Evolutionary conservation across 2,329 filamentous ascomycete genomes (phyloP).

Genomic region (Ophiostoma ips): DNA sequence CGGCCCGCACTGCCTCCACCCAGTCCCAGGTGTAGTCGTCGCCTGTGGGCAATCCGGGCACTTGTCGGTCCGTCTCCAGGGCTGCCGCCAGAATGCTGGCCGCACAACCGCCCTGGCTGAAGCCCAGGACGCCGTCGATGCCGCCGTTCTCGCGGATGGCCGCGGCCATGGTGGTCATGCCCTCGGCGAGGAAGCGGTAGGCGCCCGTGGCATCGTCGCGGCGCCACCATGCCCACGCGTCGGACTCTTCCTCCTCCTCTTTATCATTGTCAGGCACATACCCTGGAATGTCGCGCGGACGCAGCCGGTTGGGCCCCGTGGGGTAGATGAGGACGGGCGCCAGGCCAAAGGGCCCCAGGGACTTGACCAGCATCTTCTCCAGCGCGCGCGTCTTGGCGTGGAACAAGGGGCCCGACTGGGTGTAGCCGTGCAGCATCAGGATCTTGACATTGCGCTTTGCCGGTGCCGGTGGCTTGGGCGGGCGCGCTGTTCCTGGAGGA

Average conservation of each 20-base stretch:
- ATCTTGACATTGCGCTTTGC: slow-evolving; percentile 46
- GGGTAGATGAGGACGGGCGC: slow-evolving; percentile 50
- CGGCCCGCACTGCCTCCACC: slow-evolving; percentile 31
- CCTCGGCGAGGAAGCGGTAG: slow-evolving; percentile 58
- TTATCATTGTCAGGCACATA: slow-evolving; percentile 29
- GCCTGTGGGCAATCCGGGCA: not conserved
- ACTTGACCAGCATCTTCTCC: slow-evolving; percentile 64
- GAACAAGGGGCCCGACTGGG: slow-evolving; percentile 78
- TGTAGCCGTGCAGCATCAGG: slow-evolving; percentile 77
- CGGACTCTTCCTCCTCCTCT: slow-evolving; percentile 26
- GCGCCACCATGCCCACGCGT: slow-evolving; percentile 75
- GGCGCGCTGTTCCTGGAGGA: not conserved
- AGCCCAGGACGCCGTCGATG: slow-evolving; percentile 68
- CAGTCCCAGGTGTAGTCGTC: slow-evolving; percentile 24
- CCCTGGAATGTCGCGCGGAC: slow-evolving; percentile 53
- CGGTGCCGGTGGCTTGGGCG: slow-evolving; percentile 18
- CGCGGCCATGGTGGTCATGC: slow-evolving; percentile 48
- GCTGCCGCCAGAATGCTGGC: slow-evolving; percentile 60
- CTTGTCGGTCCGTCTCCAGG: slow-evolving; percentile 37
- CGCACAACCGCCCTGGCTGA: slow-evolving; percentile 64
- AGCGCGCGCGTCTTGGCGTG: slow-evolving; percentile 77
- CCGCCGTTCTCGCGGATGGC: slow-evolving; percentile 48
- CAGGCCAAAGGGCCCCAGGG: slow-evolving; percentile 46
- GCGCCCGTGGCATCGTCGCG: slow-evolving; percentile 47
- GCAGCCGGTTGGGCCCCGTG: slow-evolving; percentile 51